Evolutionary conservation across 768 basidiomycete genomes (phyloP).

Genomic region (Suillus luteus): DNA sequence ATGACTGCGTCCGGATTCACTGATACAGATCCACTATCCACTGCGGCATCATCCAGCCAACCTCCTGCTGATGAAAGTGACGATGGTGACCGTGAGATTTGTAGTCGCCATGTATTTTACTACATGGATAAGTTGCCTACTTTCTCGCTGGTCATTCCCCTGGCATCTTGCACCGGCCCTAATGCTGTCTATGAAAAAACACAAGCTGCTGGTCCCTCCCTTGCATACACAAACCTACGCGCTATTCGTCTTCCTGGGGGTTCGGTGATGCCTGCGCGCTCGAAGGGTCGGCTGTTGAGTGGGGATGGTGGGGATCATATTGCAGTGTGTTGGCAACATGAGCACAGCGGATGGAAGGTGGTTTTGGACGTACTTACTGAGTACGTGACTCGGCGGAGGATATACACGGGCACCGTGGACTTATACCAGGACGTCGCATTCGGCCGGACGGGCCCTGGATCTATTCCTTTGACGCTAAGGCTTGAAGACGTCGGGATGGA

Average conservation of each 20-base stretch:
- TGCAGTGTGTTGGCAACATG: constrained; percentile 78
- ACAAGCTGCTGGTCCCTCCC: constrained; percentile 47
- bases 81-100: constrained; percentile 54
- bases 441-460: constrained; percentile 41
- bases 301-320: constrained; percentile 64
- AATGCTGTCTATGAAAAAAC: constrained; percentile 74
- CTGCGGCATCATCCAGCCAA: constrained; percentile 43
- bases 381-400: constrained; percentile 62
- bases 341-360: constrained; percentile 85
- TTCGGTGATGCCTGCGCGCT: constrained; percentile 63
- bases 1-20: constrained; percentile 79
- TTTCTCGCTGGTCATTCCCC: constrained; percentile 73
- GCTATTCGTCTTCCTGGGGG: constrained; percentile 79
- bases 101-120: constrained; percentile 70
- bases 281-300: constrained; percentile 71
- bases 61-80: constrained; percentile 41
- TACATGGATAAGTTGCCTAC: constrained; percentile 74
- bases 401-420: constrained; percentile 40
- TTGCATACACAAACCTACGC: constrained; percentile 65
- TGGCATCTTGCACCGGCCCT: constrained; percentile 60
- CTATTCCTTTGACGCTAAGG: constrained; percentile 45
- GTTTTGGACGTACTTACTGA: constrained; percentile 80
- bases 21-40: constrained; percentile 68
- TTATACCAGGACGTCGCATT: constrained; percentile 56
- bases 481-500: constrained; percentile 78